Evolutionary conservation across 352 stramenopile genomes (phyloP), one percentile per base, ranked within the genome.

Genomic region (Pythium aristosporum): DNA sequence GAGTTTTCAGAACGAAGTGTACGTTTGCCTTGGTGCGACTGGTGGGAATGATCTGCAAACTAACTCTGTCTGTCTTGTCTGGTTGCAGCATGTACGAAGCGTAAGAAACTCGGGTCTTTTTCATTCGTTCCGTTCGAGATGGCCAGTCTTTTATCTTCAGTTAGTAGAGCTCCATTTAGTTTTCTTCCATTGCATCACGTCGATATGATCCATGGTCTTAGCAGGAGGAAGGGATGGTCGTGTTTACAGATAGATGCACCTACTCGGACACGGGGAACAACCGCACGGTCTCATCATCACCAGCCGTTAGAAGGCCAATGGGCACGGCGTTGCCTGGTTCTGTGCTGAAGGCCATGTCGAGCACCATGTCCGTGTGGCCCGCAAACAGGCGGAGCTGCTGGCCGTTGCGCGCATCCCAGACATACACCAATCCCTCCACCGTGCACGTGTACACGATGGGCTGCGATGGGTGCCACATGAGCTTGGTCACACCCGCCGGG

Each of bases 1-100:
- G 47, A 96, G 87, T 81, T 96, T 93, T 77, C 85, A 96, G 67
- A 96, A 96, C 69, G 87, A 96, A 91, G 87, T 96, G 85, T 96
- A 87, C 69, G 85, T 84, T 30, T 41, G 15, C 25, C 30, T 18
- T 23, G 13, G 8, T 10, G 25, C n/a, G n/a, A n/a, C n/a, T n/a
- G n/a, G n/a, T 7, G 21, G 23, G 7, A 55, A 42, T 36, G 13
- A 12, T 5, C 16, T 3, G 21, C 5, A 12, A 23, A 23, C 12
- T 57, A 3, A 44, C 15, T 48, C 11, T 44, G 25, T 21, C 30
- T 66, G 20, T 13, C 32, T 42, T 49, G 47, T 41, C 21, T 48
- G 5, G 54, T 30, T 70, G 37, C 71, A 93, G 84, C 73, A 88
- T 91, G 80, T 93, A 93, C 84, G 84, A 93, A 77, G 84, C 84